phyloP scores from a whole-genome alignment of 2,329 filamentous ascomycete species.

The Thelonectria blattea region DNA sequence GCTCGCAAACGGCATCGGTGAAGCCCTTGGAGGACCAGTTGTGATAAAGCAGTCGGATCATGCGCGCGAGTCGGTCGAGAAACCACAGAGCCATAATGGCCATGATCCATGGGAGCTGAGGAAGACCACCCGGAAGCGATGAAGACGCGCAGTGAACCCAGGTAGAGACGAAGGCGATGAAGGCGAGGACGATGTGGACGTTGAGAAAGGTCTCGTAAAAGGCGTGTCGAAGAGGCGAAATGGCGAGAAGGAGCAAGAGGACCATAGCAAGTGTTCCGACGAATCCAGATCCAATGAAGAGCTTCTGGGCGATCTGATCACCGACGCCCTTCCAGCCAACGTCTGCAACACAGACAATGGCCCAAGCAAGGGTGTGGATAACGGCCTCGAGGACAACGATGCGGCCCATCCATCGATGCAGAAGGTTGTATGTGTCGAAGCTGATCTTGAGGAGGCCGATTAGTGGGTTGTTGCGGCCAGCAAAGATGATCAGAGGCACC shows the following conservation, averaged over 20 bases:
- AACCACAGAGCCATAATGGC: slow-evolving; percentile 79
- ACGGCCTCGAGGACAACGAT: slow-evolving; percentile 72
- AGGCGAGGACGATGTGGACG: slow-evolving; percentile 78
- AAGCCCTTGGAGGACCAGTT: slow-evolving; percentile 67
- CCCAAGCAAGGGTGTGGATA: slow-evolving; percentile 75
- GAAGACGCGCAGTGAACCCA: slow-evolving; percentile 80
- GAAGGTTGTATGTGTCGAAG: slow-evolving; percentile 92
- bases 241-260: slow-evolving; percentile 71
- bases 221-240: slow-evolving; percentile 85
- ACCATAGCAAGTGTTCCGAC: slow-evolving; percentile 66
- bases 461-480: slow-evolving; percentile 90
- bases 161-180: slow-evolving; percentile 71
- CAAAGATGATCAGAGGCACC: slow-evolving; percentile 87
- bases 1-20: slow-evolving; percentile 70
- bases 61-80: slow-evolving; percentile 69
- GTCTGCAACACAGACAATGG: slow-evolving; percentile 71
- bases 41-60: slow-evolving; percentile 67
- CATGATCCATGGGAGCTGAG: slow-evolving; percentile 77
- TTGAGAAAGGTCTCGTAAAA: slow-evolving; percentile 98
- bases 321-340: slow-evolving; percentile 66
- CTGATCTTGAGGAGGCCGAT: slow-evolving; percentile 83
- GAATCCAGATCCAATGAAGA: slow-evolving; percentile 71
- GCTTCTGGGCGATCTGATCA: slow-evolving; percentile 59
- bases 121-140: slow-evolving; percentile 66
- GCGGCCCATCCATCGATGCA: slow-evolving; percentile 76